phyloP scores from a whole-genome alignment of 805 yeast genomes.

The Maudiozyma saulgeensis region DNA sequence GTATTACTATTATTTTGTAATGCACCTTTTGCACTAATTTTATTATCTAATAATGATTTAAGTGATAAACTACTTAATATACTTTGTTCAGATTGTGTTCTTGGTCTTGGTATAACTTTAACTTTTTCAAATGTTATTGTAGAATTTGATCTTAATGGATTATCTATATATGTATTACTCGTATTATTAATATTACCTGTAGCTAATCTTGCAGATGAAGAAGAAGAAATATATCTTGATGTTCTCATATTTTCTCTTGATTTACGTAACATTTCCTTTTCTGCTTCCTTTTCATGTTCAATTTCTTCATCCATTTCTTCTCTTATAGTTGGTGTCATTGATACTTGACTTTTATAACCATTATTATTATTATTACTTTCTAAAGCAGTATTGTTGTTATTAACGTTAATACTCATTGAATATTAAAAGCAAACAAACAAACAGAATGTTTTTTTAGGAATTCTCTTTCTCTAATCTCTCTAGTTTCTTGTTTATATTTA shows the following conservation, averaged over 20 bases:
- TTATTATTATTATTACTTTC: too few species aligned
- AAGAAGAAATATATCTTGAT: neutral
- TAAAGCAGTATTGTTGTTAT: neutral
- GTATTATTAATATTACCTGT: neutral
- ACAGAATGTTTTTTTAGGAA: too few species aligned
- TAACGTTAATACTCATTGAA: neutral
- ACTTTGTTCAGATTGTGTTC: conserved; percentile 34
- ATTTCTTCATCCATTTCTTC: conserved; percentile 3
- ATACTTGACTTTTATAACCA: neutral
- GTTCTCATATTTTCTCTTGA: neutral
- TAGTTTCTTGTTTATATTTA: too few species aligned
- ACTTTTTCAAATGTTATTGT: conserved; percentile 34
- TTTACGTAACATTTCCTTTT: neutral
- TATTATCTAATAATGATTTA: conserved; percentile 44
- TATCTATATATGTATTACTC: neutral
- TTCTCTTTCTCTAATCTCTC: too few species aligned
- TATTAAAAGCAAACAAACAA: neutral
- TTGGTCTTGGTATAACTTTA: conserved; percentile 48
- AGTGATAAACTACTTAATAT: conserved; percentile 50
- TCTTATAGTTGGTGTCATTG: conserved; percentile 2
- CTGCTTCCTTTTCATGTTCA: neutral
- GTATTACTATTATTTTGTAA: neutral
- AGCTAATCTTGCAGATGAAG: neutral
- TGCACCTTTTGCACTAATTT: neutral
- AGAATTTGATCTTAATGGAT: conserved; percentile 1